Conservation (phyloP, 2,329 filamentous ascomycete species). For the Ramularia endophylla region DNA sequence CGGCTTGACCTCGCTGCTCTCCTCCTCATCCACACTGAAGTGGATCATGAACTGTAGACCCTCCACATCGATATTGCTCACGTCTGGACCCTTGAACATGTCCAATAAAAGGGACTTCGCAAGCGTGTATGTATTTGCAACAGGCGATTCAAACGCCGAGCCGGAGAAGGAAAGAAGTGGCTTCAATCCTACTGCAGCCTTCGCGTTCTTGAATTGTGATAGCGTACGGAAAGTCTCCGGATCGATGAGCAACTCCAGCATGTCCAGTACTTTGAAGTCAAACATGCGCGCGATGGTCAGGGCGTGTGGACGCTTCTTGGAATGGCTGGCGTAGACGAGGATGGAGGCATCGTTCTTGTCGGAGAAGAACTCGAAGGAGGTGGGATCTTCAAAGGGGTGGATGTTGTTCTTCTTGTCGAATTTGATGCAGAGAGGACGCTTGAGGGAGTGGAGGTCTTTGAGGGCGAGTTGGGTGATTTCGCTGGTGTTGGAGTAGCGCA, state of each 20-base stretch:
- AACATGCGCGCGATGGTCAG: constrained; percentile 80
- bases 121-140: constrained; percentile 71
- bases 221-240: constrained; percentile 64
- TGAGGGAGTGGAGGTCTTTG: constrained; percentile 77
- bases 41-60: constrained; percentile 87
- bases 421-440: constrained; percentile 76
- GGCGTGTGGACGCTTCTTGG: constrained; percentile 92
- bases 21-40: constrained; percentile 62
- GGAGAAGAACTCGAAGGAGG: constrained; percentile 88
- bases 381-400: constrained; percentile 86
- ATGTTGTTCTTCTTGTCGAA: constrained; percentile 97
- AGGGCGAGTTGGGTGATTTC: constrained; percentile 77
- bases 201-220: constrained; percentile 63
- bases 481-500: constrained; percentile 80
- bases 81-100: constrained; percentile 79
- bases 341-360: constrained; percentile 92
- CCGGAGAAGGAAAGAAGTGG: constrained; percentile 91
- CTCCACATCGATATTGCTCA: constrained; percentile 84
- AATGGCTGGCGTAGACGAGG: constrained; percentile 75
- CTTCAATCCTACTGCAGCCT: constrained; percentile 68
- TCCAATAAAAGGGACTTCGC: constrained; percentile 84
- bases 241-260: constrained; percentile 86
- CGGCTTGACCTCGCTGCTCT: constrained; percentile 38
- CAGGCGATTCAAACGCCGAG: constrained; percentile 77
- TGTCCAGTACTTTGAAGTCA: constrained; percentile 81